A percentile compares a stretch with the other conserved stretches of the same genome.
Evolutionary conservation across 257 asterid genomes (phyloP).

Genomic region (Eustoma russellianum): DNA sequence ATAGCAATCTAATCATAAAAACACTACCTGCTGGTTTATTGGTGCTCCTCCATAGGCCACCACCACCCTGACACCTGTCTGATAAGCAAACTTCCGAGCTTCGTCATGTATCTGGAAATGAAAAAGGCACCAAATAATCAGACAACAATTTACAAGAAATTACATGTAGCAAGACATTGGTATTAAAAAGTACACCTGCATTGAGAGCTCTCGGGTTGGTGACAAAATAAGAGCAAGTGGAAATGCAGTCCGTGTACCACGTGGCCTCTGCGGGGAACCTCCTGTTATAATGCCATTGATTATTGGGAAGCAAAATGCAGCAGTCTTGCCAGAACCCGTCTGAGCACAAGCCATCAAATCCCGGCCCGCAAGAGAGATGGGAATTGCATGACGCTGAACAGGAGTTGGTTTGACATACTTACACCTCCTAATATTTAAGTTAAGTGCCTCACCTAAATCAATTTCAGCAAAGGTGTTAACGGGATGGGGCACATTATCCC

Average conservation of each 20-base stretch:
- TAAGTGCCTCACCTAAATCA: constrained; percentile 76
- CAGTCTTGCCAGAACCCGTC: constrained; percentile 90
- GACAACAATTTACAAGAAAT: not conserved
- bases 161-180: not conserved
- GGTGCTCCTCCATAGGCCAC: constrained; percentile 92
- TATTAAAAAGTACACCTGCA: constrained; percentile 43
- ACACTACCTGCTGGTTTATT: constrained; percentile 57
- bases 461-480: constrained; percentile 80
- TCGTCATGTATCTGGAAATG: constrained; percentile 71
- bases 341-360: constrained; percentile 96
- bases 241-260: constrained; percentile 58
- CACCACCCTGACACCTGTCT: constrained; percentile 80
- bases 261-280: constrained; percentile 48
- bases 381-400: constrained; percentile 76
- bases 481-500: constrained; percentile 71
- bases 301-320: constrained; percentile 88
- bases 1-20: not conserved
- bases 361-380: constrained; percentile 68
- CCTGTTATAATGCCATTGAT: constrained; percentile 72
- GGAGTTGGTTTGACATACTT: constrained; percentile 87
- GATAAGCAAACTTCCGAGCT: constrained; percentile 70
- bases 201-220: constrained; percentile 83
- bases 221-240: constrained; percentile 84
- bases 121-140: constrained; percentile 9
- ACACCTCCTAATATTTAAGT: constrained; percentile 70